Conservation (phyloP, 2,329 filamentous ascomycete genomes). For the Tolypocladium pustulatum region DNA sequence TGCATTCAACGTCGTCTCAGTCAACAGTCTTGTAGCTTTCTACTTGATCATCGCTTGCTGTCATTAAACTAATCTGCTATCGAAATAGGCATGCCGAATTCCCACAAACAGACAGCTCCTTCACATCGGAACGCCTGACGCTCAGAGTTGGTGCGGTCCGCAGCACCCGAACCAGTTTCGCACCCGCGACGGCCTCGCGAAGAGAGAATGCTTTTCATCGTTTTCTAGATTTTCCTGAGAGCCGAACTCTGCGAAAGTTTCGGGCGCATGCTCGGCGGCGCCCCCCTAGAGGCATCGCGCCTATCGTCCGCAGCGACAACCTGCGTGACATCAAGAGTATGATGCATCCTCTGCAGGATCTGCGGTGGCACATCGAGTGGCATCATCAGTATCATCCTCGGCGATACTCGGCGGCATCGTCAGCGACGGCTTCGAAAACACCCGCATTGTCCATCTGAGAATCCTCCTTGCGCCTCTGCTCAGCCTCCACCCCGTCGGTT, state of each 20-base stretch:
- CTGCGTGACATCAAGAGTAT: no score
- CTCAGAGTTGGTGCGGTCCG: slow-evolving; percentile 11
- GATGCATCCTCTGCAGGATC: no score
- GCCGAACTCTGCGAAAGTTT: neutral
- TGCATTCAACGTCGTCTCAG: neutral
- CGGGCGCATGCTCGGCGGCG: no score
- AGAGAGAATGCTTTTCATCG: neutral
- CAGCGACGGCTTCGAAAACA: neutral
- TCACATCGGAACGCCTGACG: neutral
- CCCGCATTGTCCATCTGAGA: no score
- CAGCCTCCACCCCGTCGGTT: neutral
- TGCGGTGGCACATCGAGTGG: slow-evolving; percentile 14
- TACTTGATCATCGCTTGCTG: neutral
- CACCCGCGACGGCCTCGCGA: neutral
- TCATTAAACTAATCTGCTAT: neutral
- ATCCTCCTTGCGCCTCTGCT: no score
- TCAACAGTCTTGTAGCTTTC: neutral
- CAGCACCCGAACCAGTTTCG: slow-evolving; percentile 1
- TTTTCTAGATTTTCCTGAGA: slow-evolving; percentile 1
- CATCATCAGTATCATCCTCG: slow-evolving; percentile 6
- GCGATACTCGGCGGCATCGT: slow-evolving; percentile 4
- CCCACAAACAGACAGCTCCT: neutral
- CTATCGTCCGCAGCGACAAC: no score
- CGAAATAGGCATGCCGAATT: neutral
- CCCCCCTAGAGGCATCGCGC: no score